phyloP scores from a whole-genome alignment of 1,284 basidiomycete species.

The Heterobasidion occidentale region DNA sequence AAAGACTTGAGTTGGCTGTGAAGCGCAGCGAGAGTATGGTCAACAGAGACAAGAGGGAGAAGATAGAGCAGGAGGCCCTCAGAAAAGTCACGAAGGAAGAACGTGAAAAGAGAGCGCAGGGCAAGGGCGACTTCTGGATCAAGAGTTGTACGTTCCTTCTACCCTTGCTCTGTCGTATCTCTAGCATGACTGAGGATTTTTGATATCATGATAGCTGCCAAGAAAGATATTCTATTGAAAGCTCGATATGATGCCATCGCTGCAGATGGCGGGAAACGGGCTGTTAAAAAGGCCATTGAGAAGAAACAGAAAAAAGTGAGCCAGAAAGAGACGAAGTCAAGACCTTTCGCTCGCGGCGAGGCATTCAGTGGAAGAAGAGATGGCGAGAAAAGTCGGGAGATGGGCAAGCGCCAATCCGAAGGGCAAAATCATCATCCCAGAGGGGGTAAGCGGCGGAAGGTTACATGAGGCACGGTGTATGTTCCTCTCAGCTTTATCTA shows the following conservation, averaged over 20 bases:
- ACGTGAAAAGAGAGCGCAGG: constrained; percentile 61
- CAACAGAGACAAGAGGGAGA: constrained; percentile 67
- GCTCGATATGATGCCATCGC: constrained; percentile 76
- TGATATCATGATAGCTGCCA: constrained; percentile 53
- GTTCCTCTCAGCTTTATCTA: neutral
- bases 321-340: constrained; percentile 84
- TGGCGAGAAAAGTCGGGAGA: neutral
- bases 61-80: constrained; percentile 62
- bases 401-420: neutral
- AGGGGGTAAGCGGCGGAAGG: neutral
- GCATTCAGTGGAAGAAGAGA: neutral
- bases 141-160: constrained; percentile 60
- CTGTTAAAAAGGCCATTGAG: constrained; percentile 83
- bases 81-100: constrained; percentile 58
- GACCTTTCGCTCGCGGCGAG: constrained; percentile 45
- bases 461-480: neutral
- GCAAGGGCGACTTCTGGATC: constrained; percentile 84
- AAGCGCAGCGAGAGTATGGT: constrained; percentile 75
- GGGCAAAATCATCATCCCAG: neutral
- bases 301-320: constrained; percentile 83
- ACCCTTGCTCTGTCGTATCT: neutral
- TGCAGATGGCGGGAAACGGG: constrained; percentile 63
- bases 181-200: constrained; percentile 1
- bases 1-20: constrained; percentile 70
- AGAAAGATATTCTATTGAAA: constrained; percentile 64